Evolutionary conservation across 2,329 filamentous ascomycete species (phyloP).

Genomic region (Aspergillus hortae): DNA sequence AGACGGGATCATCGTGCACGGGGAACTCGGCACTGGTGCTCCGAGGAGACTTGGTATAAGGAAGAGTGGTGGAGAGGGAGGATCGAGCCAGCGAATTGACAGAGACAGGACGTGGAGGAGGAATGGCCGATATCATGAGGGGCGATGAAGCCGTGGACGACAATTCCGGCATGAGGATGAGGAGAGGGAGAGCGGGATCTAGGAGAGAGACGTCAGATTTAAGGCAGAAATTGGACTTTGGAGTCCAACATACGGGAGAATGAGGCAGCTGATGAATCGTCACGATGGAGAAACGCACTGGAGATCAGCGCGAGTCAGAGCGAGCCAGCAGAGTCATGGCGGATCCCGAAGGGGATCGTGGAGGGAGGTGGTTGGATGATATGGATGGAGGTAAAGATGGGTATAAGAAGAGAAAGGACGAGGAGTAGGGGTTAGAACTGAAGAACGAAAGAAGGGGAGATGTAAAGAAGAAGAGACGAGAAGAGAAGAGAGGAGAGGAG

Average conservation of each 20-base stretch:
- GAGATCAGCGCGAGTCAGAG: no score
- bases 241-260: no score
- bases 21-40: conserved; percentile 25
- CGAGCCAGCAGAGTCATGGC: no score
- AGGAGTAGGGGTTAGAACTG: conserved; percentile 2
- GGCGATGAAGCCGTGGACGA: conserved; percentile 10
- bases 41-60: conserved; percentile 22
- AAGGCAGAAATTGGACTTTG: no score
- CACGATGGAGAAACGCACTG: neutral
- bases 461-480: conserved; percentile 8
- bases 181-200: conserved; percentile 1
- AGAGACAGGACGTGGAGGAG: conserved; percentile 29
- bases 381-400: neutral
- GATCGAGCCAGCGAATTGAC: conserved; percentile 29
- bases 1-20: conserved; percentile 19
- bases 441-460: neutral
- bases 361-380: neutral
- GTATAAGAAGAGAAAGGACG: neutral
- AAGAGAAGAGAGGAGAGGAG: neutral
- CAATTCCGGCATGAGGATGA: conserved; percentile 10
- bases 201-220: neutral
- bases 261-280: neutral
- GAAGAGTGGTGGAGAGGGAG: conserved; percentile 17
- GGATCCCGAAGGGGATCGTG: neutral
- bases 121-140: conserved; percentile 29